Evolutionary conservation across 2,329 filamentous ascomycete species (phyloP), one percentile per base, ranked within the genome.

Genomic region (Pyrenophora graminea): DNA sequence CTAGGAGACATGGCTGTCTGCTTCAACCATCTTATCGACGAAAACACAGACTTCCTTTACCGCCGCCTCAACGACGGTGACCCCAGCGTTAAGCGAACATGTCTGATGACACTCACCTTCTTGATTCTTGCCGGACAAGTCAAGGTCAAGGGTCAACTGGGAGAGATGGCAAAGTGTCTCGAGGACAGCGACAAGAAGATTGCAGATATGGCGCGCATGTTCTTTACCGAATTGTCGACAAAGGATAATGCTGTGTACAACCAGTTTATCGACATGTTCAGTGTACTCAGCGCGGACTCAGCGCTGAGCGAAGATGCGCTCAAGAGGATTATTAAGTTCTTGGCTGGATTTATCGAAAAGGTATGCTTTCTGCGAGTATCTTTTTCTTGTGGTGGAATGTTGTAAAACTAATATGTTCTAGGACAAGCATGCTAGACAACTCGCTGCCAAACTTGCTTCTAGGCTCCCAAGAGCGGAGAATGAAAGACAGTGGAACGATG

Each of bases 161-260:
- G 94, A 41, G 93, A 97, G 78, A 99, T 99, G 94, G 94, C 94
- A 49, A 99, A 99, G 77, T 99, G 94, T 62, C 82, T 99, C 25
- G 94, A 99, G 74, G 94, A 99, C 67, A 85, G 87, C n/a, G 95
- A 99, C 69, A 91, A 92, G 75, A 85, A 90, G 55, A 96, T 97
- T 57, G 90, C 92, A 0, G 94, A 99, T 69, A 82, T 99, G 68
- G 90, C 91, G 12, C 83, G 91, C 52, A 97, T 97, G 93, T 99
- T 99, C 84, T 99, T 99, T 75, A 93, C 91, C 0, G 94, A 99
- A 75, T 82, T 99, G 48, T 91, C 92, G 55, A 96, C 91, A 62
- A 99, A 99, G 79, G 94, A 99, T 72, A 99, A 99, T 69, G 94
- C 94, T 2, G 91, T 99, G 2, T 99, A 99, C 75, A 99, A 99